Evolutionary conservation across 1,139 yeast genomes (phyloP), one percentile per base, ranked within the genome.

Genomic region (Hansenula lynferdii): DNA sequence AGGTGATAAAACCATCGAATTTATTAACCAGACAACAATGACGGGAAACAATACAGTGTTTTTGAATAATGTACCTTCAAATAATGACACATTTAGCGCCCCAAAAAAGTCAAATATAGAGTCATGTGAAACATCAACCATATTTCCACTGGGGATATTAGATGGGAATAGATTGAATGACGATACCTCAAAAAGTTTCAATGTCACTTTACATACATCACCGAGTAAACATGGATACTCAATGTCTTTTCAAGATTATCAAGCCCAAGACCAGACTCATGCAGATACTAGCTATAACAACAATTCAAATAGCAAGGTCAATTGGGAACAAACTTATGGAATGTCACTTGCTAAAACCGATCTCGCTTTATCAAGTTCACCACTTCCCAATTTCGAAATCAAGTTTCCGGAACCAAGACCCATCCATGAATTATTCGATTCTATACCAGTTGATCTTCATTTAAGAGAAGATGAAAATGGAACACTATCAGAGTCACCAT

Each of bases 361-460:
- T 12, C n/a, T 27, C 8, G n/a, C 29, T 2, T 35, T 42, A 14
- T 42, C 45, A 3, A 41, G 43, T 15, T 43, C 50, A 7, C 45
- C 42, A 8, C 21, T 45, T 2, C 37, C 45, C 10, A 40, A 35
- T 6, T 42, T 47, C 24, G 48, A 44, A 10, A 38, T 44, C 2
- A 43, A 35, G 26, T 48, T 45, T 30, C 47, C 50, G 9, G 52
- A 49, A 6, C 45, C 49, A 4, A 42, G 33, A 19, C 45, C 48
- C 8, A 21, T 47, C 3, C 32, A 33, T 24, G 53, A 48, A 7
- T 11, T 44, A n/a, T 49, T 47, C 6, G 42, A 24, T 39, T 35
- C 39, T 19, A 35, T 21, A 29, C 42, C 16, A 28, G 35, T 28
- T 6, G 34, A 29, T 16, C 18, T 28, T 11, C 33, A 30, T 18